phyloP scores from a whole-genome alignment of 2,329 filamentous ascomycete genomes.

The Microdochium trichocladiopsis region DNA sequence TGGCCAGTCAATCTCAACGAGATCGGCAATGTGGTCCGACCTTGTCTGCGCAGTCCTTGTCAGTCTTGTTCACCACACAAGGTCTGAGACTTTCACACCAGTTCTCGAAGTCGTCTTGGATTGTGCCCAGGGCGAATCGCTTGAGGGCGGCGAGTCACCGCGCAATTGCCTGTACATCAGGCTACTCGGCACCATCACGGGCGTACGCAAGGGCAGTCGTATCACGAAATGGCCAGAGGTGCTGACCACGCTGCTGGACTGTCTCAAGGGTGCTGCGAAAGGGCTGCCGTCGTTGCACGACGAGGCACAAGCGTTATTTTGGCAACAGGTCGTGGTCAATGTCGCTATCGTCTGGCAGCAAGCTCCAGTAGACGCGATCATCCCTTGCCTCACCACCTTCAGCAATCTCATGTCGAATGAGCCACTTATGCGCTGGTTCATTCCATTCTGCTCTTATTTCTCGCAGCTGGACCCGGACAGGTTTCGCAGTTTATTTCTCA shows the following conservation, averaged over 20 bases:
- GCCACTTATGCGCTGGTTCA: slow-evolving; percentile 63
- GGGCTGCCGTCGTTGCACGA: slow-evolving; percentile 26
- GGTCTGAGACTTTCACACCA: slow-evolving; percentile 63
- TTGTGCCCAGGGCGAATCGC: slow-evolving; percentile 31
- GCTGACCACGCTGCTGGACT: slow-evolving; percentile 45
- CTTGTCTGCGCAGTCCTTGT: slow-evolving; percentile 71
- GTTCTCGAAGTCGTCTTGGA: slow-evolving; percentile 57
- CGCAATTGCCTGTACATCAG: slow-evolving; percentile 41
- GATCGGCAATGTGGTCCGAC: slow-evolving; percentile 48
- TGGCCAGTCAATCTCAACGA: slow-evolving; percentile 39
- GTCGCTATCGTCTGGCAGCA: slow-evolving; percentile 64
- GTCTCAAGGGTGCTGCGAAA: slow-evolving; percentile 42
- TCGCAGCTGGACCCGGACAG: slow-evolving; percentile 65
- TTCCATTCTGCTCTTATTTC: slow-evolving; percentile 79
- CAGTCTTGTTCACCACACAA: slow-evolving; percentile 77
- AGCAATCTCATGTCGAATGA: slow-evolving; percentile 58
- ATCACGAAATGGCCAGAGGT: slow-evolving; percentile 65
- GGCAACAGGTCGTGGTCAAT: slow-evolving; percentile 50
- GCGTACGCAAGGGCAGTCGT: slow-evolving; percentile 74
- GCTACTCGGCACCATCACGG: slow-evolving; percentile 63
- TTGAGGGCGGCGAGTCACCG: slow-evolving; percentile 23
- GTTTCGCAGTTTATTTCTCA: slow-evolving; percentile 73
- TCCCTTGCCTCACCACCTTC: slow-evolving; percentile 61
- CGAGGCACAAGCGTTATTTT: slow-evolving; percentile 31
- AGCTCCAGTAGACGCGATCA: slow-evolving; percentile 71